A percentile compares a stretch with the other conserved stretches of the same genome.
phyloP scores from a whole-genome alignment of 78 protist genomes.

The Guillardia theta region DNA sequence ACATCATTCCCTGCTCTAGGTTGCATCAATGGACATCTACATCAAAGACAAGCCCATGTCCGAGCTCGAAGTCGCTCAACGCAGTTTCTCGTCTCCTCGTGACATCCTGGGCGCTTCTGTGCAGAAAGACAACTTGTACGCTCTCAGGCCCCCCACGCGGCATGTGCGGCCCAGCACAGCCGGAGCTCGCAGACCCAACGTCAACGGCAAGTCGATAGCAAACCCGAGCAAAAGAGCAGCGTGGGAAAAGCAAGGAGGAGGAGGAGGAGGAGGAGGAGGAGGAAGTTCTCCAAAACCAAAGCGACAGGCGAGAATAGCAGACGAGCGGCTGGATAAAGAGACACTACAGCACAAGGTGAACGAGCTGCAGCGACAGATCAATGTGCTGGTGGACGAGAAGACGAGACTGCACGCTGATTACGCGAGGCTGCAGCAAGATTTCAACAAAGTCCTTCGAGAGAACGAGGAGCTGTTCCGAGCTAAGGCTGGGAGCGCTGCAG shows the following conservation, averaged over 20 bases:
- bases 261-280: not conserved
- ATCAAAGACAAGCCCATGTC: not conserved
- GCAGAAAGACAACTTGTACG: too few relatives aligned
- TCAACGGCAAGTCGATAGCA: not conserved
- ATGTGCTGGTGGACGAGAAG: not conserved
- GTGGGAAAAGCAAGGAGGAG: not conserved
- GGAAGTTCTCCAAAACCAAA: not conserved
- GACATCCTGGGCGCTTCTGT: too few relatives aligned
- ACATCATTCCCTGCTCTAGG: not conserved
- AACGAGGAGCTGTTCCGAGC: constrained; percentile 18
- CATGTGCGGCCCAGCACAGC: not conserved
- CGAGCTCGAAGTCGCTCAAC: too few relatives aligned
- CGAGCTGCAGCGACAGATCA: not conserved
- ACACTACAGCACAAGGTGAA: not conserved
- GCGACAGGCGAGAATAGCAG: not conserved
- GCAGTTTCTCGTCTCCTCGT: too few relatives aligned
- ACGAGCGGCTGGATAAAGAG: not conserved
- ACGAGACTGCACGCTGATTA: not conserved
- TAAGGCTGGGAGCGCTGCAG: not conserved
- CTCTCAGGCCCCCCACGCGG: not conserved
- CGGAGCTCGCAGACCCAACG: not conserved
- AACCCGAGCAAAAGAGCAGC: not conserved
- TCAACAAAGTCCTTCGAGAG: not conserved
- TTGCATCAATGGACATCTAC: not conserved
- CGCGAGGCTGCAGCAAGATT: not conserved